Evolutionary conservation across 2,329 filamentous ascomycete species (phyloP).

Genomic region (Exophiala bonariae): DNA sequence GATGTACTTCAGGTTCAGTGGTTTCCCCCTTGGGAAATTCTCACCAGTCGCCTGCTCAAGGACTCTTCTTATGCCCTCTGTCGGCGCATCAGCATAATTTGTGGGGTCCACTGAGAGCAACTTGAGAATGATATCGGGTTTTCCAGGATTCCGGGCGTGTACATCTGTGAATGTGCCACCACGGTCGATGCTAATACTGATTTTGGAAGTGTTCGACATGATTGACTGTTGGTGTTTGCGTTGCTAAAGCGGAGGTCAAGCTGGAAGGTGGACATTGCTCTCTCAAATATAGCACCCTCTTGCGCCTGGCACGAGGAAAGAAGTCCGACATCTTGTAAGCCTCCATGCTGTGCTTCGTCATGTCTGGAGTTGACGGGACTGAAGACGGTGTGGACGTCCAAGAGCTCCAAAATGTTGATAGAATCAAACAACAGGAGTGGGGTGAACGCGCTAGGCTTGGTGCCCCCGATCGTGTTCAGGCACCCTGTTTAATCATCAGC

Average conservation of each 20-base stretch:
- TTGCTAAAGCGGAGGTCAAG: conserved; percentile 10
- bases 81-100: conserved; percentile 56
- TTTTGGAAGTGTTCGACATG: conserved; percentile 4
- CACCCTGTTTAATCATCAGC: no score
- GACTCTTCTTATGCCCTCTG: conserved; percentile 65
- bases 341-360: no score
- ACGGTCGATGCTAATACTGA: conserved; percentile 29
- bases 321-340: no score
- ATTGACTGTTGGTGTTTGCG: neutral
- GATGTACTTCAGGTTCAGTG: conserved; percentile 20
- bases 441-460: no score
- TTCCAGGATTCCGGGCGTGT: conserved; percentile 39
- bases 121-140: conserved; percentile 40
- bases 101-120: conserved; percentile 41
- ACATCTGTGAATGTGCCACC: conserved; percentile 44
- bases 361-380: no score
- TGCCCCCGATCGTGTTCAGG: no score
- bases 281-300: neutral
- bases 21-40: conserved; percentile 13
- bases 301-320: neutral
- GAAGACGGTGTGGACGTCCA: no score
- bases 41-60: conserved; percentile 32
- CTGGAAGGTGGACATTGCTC: neutral
- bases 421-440: no score
- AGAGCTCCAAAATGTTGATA: no score